phyloP scores from a whole-genome alignment of 306 rosid species.

The Luffa acutangula region DNA sequence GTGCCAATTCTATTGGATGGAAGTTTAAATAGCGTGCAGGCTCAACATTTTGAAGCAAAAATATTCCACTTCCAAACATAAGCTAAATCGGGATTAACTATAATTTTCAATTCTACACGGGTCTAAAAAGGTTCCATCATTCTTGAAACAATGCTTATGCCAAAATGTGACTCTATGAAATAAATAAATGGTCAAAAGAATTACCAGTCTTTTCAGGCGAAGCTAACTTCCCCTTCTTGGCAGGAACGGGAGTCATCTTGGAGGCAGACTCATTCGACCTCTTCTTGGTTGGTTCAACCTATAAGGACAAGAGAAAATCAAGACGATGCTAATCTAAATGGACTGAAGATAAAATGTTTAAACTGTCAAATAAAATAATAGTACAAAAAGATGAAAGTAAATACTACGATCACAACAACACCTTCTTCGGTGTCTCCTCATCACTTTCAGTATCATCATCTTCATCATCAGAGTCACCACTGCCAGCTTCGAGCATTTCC shows the following conservation, averaged over 20 bases:
- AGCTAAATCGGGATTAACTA: neutral
- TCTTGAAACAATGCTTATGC: neutral
- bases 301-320: too few species aligned
- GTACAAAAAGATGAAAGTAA: neutral
- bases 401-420: neutral
- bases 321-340: neutral
- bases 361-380: neutral
- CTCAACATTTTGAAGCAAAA: neutral
- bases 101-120: neutral
- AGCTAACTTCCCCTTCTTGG: constrained; percentile 60
- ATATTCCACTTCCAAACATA: neutral
- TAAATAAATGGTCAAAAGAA: neutral
- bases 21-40: neutral
- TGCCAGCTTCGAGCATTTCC: constrained; percentile 30
- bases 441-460: constrained; percentile 20
- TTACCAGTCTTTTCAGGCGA: constrained; percentile 67
- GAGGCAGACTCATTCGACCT: constrained; percentile 45
- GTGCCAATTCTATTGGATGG: neutral
- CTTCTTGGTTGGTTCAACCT: constrained; percentile 51
- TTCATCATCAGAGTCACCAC: constrained; percentile 20
- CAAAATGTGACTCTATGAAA: too few species aligned
- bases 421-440: constrained; percentile 59
- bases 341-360: neutral
- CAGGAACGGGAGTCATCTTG: constrained; percentile 45
- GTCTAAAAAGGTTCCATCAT: neutral